Evolutionary conservation across 306 rosid genomes (phyloP), one percentile per base, ranked within the genome.

Genomic region (Citrullus colocynthis): DNA sequence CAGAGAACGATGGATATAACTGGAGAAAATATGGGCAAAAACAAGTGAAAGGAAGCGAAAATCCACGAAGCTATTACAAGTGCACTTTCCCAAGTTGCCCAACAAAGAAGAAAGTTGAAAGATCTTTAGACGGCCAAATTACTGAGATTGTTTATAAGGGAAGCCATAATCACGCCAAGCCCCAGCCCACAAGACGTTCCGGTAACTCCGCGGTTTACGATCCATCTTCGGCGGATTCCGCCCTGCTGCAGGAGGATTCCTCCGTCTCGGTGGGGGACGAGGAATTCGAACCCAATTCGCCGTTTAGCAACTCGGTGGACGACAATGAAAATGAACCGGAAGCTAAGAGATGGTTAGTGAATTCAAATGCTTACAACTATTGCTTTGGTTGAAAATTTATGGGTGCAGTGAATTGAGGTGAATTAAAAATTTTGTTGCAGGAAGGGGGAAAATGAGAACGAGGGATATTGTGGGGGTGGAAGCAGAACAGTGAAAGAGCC

Each of bases 21-120:
- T 95, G 99, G 99, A 85, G 97, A 60, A 95, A 95, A 78, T 95
- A 95, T 75, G 99, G 99, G 51, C 99, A 95, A 81, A 95, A 95
- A 78, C 93, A 89, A 74, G 97, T 95, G 77, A 95, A 95, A 81
- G 99, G 97, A 17, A 92, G 97, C 55, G 99, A 92, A 71, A 95
- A 95, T 80, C 97, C 99, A 0, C 84, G 99, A 0, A 90, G 99
- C 77, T 95, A 95, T 80, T 95, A 90, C 86, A 92, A 92, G 84
- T 95, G 99, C 77, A 89, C 99, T 0, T 82, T 74, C 78, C 86
- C 86, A 2, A 87, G 5, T 80, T 95, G 99, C 78, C 85, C 91
- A 1, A 88, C 90, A 81, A 95, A 88, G 86, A 95, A 95, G 85
- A 95, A 95, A 84, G 99, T 95, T 6, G 97, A 92, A 83, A 92